These are phyloP conservation scores for Calonectria crousiana DNA, from an alignment of 2,329 filamentous ascomycete species.

Conservation along the genomic window DNA sequence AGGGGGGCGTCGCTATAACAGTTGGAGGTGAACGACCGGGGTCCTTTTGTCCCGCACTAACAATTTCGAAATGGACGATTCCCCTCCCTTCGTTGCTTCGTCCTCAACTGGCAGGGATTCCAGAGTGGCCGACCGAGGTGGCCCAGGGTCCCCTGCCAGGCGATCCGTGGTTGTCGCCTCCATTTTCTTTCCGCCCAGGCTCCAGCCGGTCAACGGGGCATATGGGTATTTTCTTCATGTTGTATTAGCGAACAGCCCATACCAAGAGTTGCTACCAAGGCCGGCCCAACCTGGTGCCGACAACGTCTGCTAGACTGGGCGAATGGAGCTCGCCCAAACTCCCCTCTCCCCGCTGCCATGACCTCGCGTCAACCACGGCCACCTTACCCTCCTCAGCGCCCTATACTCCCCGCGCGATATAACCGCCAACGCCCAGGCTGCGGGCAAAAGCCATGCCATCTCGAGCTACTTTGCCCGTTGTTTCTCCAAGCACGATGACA, in stretches of 20 bases:
- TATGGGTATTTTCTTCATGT: constrained; percentile 7
- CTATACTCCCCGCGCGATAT: constrained; percentile 24
- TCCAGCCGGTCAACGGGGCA: constrained; percentile 14
- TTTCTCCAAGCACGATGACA: constrained; percentile 20
- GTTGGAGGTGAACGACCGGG: constrained; percentile 26
- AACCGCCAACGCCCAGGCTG: constrained; percentile 1
- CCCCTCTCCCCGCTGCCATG: constrained; percentile 5
- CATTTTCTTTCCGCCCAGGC: constrained; percentile 5
- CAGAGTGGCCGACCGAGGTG: constrained; percentile 10
- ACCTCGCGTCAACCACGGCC: constrained; percentile 7
- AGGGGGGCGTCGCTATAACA: constrained; percentile 32
- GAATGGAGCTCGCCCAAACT: not conserved
- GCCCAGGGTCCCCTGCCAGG: constrained; percentile 17
- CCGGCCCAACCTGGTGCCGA: not conserved
- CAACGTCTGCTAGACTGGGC: not conserved
- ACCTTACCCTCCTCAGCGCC: constrained; percentile 5
- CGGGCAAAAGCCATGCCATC: constrained; percentile 19
- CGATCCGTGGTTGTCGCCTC: constrained; percentile 18
- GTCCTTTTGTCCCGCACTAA: constrained; percentile 40
- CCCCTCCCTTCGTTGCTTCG: constrained; percentile 24
- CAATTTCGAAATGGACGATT: constrained; percentile 38
- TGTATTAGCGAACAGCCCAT: constrained; percentile 17
- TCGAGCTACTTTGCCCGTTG: constrained; percentile 30
- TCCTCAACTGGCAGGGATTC: constrained; percentile 18
- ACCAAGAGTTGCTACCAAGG: constrained; percentile 6